Evolutionary conservation across 1,284 basidiomycete species (phyloP).

Genomic region (Chiua sp.): DNA sequence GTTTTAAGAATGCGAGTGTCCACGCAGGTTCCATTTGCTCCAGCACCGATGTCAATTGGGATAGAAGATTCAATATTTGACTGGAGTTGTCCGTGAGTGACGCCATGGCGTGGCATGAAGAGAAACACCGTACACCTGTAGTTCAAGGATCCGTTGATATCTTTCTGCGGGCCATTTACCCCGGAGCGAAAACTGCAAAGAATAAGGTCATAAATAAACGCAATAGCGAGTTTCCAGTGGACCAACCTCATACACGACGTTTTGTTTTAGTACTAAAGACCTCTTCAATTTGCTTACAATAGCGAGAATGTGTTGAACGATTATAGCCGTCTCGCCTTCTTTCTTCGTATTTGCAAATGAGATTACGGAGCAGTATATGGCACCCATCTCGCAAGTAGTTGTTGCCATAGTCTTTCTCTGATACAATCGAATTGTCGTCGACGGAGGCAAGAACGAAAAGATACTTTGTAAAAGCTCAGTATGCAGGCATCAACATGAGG

Average conservation of each 20-base stretch:
- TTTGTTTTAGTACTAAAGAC: slow-evolving; percentile 57
- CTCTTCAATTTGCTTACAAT: slow-evolving; percentile 69
- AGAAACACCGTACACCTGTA: slow-evolving; percentile 59
- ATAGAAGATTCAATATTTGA: slow-evolving; percentile 64
- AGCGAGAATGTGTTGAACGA: slow-evolving; percentile 63
- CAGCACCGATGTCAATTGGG: slow-evolving; percentile 67
- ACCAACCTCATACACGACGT: slow-evolving; percentile 71
- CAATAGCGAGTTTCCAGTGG: background rate
- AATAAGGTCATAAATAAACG: background rate
- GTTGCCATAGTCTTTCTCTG: slow-evolving; percentile 68
- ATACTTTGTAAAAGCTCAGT: slow-evolving; percentile 46
- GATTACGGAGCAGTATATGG: slow-evolving; percentile 70
- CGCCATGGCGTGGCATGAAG: background rate
- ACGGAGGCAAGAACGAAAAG: slow-evolving; percentile 72
- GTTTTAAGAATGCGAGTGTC: slow-evolving; percentile 75
- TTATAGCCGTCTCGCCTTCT: slow-evolving; percentile 53
- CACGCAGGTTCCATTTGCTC: slow-evolving; percentile 73
- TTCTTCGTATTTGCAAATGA: slow-evolving; percentile 62
- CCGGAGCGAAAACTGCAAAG: slow-evolving; percentile 62
- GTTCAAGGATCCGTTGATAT: slow-evolving; percentile 67
- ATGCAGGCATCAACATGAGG: background rate
- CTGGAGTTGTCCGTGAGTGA: slow-evolving; percentile 39
- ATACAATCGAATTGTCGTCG: slow-evolving; percentile 72
- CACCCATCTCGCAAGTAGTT: slow-evolving; percentile 62
- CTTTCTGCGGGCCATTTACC: slow-evolving; percentile 73